Percentiles rank a stretch among this genome's conserved stretches.
These are phyloP conservation scores for Pseudogymnoascus sp. DNA, from an alignment of 2,329 filamentous ascomycete species.

Conservation along the genomic window DNA sequence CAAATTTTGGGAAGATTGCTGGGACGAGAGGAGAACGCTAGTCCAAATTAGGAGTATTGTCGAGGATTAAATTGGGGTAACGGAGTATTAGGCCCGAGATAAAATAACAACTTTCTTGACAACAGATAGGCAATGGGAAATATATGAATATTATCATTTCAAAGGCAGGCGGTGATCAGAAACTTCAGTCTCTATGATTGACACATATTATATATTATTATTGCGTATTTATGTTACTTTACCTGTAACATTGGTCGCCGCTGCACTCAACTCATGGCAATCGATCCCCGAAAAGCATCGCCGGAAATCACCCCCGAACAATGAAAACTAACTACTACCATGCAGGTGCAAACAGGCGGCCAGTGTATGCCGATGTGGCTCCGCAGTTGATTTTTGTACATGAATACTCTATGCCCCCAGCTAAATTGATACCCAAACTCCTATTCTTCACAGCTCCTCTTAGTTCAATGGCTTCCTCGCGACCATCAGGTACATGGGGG, in stretches of 20 bases:
- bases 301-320: slow-evolving; percentile 6
- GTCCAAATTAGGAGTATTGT: slow-evolving; percentile 3
- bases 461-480: slow-evolving; percentile 64
- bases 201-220: slow-evolving; percentile 6
- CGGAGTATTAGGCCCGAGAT: slow-evolving; percentile 7
- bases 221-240: slow-evolving; percentile 1
- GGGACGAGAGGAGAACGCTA: slow-evolving; percentile 5
- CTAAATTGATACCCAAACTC: slow-evolving; percentile 1
- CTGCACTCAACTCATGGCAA: slow-evolving; percentile 5
- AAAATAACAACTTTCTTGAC: background rate
- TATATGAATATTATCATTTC: background rate
- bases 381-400: slow-evolving; percentile 4
- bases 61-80: slow-evolving; percentile 4
- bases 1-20: slow-evolving; percentile 9
- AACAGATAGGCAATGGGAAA: background rate
- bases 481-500: slow-evolving; percentile 97
- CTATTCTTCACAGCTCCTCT: background rate
- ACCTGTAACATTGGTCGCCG: background rate
- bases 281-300: background rate
- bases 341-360: background rate
- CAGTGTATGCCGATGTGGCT: background rate
- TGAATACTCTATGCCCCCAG: slow-evolving; percentile 6
- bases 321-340: slow-evolving; percentile 1
- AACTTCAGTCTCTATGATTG: background rate
- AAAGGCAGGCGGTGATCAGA: slow-evolving; percentile 1